Conservation (phyloP, 2,329 filamentous ascomycete species). For the Microdochium trichocladiopsis region DNA sequence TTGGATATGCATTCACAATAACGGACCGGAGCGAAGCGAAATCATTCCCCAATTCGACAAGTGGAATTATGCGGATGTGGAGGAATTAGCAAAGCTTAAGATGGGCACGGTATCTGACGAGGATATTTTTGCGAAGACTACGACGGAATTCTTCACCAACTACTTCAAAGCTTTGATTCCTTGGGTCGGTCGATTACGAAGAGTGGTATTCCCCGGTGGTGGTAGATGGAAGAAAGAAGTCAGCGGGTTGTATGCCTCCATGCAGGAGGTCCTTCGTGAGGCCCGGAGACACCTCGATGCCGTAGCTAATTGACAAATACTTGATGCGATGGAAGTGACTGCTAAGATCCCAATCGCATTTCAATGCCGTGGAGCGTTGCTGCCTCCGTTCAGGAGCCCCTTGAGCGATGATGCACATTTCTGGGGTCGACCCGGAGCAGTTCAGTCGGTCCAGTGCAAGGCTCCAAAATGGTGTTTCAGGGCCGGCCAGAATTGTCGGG, state of each 20-base stretch:
- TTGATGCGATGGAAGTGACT: not conserved
- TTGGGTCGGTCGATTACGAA: slow-evolving; percentile 28
- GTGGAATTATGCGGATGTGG: too few species aligned
- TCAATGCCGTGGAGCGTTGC: not conserved
- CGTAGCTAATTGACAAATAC: not conserved
- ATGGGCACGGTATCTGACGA: slow-evolving; percentile 12
- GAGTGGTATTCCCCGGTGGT: slow-evolving; percentile 23
- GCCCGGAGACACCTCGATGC: slow-evolving; percentile 3
- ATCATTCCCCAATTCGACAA: too few species aligned
- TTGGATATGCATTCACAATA: too few species aligned
- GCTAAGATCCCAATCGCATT: not conserved
- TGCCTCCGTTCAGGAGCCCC: not conserved
- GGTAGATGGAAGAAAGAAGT: slow-evolving; percentile 13
- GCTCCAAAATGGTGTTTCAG: not conserved
- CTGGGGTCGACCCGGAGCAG: not conserved
- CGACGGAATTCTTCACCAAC: slow-evolving; percentile 20
- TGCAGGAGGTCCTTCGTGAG: slow-evolving; percentile 12
- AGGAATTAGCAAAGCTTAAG: slow-evolving; percentile 15
- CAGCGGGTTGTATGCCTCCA: slow-evolving; percentile 10
- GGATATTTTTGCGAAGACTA: slow-evolving; percentile 18
- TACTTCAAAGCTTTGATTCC: slow-evolving; percentile 28
- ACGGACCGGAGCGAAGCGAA: too few species aligned
- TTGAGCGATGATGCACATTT: too few species aligned
- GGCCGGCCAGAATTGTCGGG: not conserved
- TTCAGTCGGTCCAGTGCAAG: not conserved